phyloP scores from a whole-genome alignment of 2,329 filamentous ascomycete species.

The Pseudogymnoascus verrucosus region DNA sequence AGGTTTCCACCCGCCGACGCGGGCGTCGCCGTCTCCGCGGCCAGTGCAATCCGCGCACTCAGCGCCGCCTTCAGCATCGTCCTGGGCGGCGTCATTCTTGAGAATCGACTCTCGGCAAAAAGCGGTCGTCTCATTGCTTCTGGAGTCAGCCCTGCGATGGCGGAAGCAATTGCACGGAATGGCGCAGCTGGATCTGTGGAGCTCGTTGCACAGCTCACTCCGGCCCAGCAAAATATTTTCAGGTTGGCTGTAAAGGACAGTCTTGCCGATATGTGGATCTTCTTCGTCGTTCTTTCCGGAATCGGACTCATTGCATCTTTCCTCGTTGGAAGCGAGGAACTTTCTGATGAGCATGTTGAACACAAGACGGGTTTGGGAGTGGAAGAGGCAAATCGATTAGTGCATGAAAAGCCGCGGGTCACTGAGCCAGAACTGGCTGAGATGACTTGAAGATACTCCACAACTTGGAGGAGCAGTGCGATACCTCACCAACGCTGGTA shows the following conservation, averaged over 20 bases:
- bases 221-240: conserved; percentile 6
- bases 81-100: conserved; percentile 68
- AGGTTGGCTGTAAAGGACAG: conserved; percentile 8
- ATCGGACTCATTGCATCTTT: conserved; percentile 29
- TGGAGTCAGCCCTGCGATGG: conserved; percentile 22
- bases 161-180: conserved; percentile 12
- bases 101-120: conserved; percentile 56
- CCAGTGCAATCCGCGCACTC: conserved; percentile 56
- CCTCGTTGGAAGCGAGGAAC: conserved; percentile 34
- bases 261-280: conserved; percentile 11
- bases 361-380: conserved; percentile 37
- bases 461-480: neutral
- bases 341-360: conserved; percentile 41
- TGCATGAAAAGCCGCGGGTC: conserved; percentile 10
- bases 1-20: conserved; percentile 53
- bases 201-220: conserved; percentile 11
- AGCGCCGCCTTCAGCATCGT: conserved; percentile 63
- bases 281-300: conserved; percentile 10
- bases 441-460: conserved; percentile 10
- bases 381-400: conserved; percentile 11
- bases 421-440: conserved; percentile 9
- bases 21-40: conserved; percentile 55
- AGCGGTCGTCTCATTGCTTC: neutral
- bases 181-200: conserved; percentile 11
- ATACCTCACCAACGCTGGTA: conserved; percentile 7